Conservation (phyloP, 768 basidiomycete genomes). For the Amanita thiersii region DNA sequence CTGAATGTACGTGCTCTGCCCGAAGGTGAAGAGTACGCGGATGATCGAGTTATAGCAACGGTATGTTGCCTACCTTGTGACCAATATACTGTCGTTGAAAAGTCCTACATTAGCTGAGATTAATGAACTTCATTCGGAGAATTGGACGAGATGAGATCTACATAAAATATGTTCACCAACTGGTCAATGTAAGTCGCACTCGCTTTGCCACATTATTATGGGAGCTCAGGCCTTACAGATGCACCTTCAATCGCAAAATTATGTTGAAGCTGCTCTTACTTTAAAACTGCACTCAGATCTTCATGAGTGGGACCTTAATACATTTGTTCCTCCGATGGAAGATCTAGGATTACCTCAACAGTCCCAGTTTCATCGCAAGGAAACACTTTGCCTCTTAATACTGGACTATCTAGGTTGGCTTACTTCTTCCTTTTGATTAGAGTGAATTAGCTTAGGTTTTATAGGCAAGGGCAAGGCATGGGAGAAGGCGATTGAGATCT, state of each 20-base stretch:
- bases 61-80: constrained; percentile 27
- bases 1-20: constrained; percentile 84
- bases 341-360: constrained; percentile 87
- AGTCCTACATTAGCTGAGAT: constrained; percentile 49
- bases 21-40: constrained; percentile 88
- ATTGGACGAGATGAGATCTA: constrained; percentile 93
- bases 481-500: constrained; percentile 89
- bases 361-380: constrained; percentile 90
- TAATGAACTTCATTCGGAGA: constrained; percentile 91
- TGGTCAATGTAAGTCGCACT: constrained; percentile 66
- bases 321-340: constrained; percentile 81
- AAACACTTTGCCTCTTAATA: constrained; percentile 84
- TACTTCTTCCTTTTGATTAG: constrained; percentile 1
- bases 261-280: constrained; percentile 88
- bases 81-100: constrained; percentile 7
- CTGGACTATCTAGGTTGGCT: constrained; percentile 83
- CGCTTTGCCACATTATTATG: background rate
- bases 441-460: background rate
- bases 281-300: constrained; percentile 91
- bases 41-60: constrained; percentile 91
- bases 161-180: constrained; percentile 92
- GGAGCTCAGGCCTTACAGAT: constrained; percentile 40
- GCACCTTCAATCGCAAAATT: constrained; percentile 84
- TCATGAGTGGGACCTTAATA: constrained; percentile 81
- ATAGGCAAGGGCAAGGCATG: constrained; percentile 95